phyloP scores from a whole-genome alignment of 192 early-diverging fungal species.

The Podochytrium sp. region DNA sequence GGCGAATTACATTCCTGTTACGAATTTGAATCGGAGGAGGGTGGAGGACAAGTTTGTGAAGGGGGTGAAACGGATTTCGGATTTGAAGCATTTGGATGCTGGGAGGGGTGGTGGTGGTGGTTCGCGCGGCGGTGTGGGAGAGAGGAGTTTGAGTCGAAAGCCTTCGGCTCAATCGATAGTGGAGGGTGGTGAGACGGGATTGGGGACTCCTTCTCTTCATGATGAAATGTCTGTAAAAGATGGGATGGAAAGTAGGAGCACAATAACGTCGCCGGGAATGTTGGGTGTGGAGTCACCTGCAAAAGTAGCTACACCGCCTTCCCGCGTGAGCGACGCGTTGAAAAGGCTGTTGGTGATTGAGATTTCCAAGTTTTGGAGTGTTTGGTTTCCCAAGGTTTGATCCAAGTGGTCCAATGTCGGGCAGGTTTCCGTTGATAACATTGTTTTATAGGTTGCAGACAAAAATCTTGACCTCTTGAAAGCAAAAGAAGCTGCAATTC shows the following conservation, averaged over 20 bases:
- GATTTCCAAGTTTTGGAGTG: conserved; percentile 27
- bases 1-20: conserved; percentile 40
- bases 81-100: neutral
- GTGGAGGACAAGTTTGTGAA: conserved; percentile 43
- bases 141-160: too few relatives aligned
- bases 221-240: too few relatives aligned
- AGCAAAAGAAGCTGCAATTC: neutral
- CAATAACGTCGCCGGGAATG: too few relatives aligned
- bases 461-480: neutral
- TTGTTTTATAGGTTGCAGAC: neutral
- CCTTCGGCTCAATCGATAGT: too few relatives aligned
- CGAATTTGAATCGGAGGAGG: conserved; percentile 50
- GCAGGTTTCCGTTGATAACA: neutral
- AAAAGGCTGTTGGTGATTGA: conserved; percentile 9
- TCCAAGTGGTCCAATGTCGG: neutral
- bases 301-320: too few relatives aligned
- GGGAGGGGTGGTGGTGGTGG: too few relatives aligned
- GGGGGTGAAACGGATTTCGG: conserved; percentile 22
- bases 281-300: too few relatives aligned
- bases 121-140: too few relatives aligned
- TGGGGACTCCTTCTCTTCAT: too few relatives aligned
- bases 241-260: too few relatives aligned
- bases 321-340: neutral
- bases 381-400: conserved; percentile 35
- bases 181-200: too few relatives aligned